Evolutionary conservation across 768 basidiomycete species (phyloP), one percentile per base, ranked within the genome.

Genomic region (Leccinum olivaceopallidum): DNA sequence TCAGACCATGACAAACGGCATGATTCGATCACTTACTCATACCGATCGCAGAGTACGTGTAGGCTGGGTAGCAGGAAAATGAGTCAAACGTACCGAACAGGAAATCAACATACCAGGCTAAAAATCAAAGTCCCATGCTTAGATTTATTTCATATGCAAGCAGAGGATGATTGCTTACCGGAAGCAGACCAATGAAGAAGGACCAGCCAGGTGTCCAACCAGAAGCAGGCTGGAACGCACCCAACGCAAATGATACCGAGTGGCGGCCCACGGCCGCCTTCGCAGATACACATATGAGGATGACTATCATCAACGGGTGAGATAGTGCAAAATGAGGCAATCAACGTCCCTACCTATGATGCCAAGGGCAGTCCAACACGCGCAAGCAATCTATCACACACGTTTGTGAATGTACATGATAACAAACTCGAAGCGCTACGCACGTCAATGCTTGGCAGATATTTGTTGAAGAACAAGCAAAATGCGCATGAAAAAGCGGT

Each of bases 191-290:
- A 36, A 87, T 84, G 69, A 87, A 88, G 67, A 87, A 89, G 0
- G 85, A 79, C 86, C 86, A 88, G 34, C 84, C 87, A 13, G 83
- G 78, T 2, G 79, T 80, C 87, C 87, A 88, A 6, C 87, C 87
- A 0, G 87, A 84, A n/a, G 75, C 71, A n/a, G 85, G 81, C 65
- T 88, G 81, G 57, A 87, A 89, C 60, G 82, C 78, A 10, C 80
- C 80, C 2, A 88, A 75, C 1, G 83, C 86, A 65, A 81, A 88
- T 1, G 79, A 73, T 1, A 80, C 83, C 13, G 86, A 77, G 53
- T 79, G 81, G 16, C 83, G 80, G 1, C 85, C 85, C 16, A 74
- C 71, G 2, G 81, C 81, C 4, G 86, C 86, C 70, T 85, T 87
- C 18, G 73, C 78, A 6, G 85, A 85, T 4, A 86, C 69, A 44